phyloP scores from a whole-genome alignment of 2,329 filamentous ascomycete species.

The Leptographium galeiforme region DNA sequence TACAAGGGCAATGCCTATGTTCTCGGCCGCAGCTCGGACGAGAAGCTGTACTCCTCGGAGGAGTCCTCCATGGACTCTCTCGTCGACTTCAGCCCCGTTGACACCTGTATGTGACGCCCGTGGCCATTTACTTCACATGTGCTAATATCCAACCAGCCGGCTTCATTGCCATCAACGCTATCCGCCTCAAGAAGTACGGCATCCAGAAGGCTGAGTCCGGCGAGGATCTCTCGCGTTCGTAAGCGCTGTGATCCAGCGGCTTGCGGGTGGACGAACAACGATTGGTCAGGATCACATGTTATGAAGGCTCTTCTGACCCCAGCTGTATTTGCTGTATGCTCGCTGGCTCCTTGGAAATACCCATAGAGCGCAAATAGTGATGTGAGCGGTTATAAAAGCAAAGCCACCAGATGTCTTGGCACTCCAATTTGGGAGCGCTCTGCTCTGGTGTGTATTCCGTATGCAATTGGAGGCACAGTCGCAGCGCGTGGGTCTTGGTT shows the following conservation, averaged over 20 bases:
- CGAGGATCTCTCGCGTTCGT: constrained; percentile 13
- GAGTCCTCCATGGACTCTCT: constrained; percentile 38
- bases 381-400: too few relatives aligned
- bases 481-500: too few relatives aligned
- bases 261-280: too few relatives aligned
- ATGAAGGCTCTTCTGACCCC: too few relatives aligned
- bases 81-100: constrained; percentile 25
- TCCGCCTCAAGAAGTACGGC: constrained; percentile 46
- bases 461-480: too few relatives aligned
- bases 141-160: constrained; percentile 16
- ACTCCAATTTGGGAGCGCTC: too few relatives aligned
- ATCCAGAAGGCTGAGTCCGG: constrained; percentile 24
- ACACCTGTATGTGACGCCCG: constrained; percentile 17
- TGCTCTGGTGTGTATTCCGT: too few relatives aligned
- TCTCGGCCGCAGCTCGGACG: constrained; percentile 29
- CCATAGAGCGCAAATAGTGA: too few relatives aligned
- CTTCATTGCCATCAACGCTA: constrained; percentile 57
- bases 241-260: neutral
- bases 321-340: too few relatives aligned
- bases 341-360: too few relatives aligned
- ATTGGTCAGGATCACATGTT: too few relatives aligned
- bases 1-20: constrained; percentile 32
- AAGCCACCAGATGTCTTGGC: too few relatives aligned
- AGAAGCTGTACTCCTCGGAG: constrained; percentile 37
- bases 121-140: neutral